Conservation (phyloP, 768 basidiomycete genomes). For the Tulasnella sp. region DNA sequence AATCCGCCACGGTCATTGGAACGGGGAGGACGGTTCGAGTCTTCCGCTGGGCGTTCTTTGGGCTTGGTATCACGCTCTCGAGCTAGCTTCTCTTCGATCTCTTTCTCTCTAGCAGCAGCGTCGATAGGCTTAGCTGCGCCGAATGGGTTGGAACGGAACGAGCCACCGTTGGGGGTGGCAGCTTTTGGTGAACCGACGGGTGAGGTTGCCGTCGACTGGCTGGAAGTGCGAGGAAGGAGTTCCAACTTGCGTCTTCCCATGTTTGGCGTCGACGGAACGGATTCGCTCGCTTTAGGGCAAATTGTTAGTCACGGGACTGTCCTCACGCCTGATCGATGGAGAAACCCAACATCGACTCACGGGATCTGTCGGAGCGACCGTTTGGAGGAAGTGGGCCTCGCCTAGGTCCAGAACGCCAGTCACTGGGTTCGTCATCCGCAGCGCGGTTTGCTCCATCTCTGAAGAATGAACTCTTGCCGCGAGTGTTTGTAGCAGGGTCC, state of each 20-base stretch:
- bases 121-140: slow-evolving; percentile 90
- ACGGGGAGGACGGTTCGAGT: background rate
- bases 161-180: slow-evolving; percentile 51
- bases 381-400: slow-evolving; percentile 21
- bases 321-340: slow-evolving; percentile 31
- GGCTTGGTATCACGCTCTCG: slow-evolving; percentile 53
- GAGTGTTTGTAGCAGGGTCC: slow-evolving; percentile 39
- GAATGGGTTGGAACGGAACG: slow-evolving; percentile 72
- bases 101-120: slow-evolving; percentile 72
- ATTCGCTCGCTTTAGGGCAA: slow-evolving; percentile 57
- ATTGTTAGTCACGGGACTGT: slow-evolving; percentile 30
- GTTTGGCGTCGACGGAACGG: slow-evolving; percentile 83
- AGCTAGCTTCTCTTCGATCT: slow-evolving; percentile 70
- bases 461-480: slow-evolving; percentile 28
- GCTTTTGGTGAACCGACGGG: slow-evolving; percentile 82
- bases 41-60: background rate
- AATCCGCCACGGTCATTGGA: slow-evolving; percentile 15
- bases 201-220: slow-evolving; percentile 67
- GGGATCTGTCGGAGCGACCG: slow-evolving; percentile 49
- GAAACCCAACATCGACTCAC: slow-evolving; percentile 51
- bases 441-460: slow-evolving; percentile 42
- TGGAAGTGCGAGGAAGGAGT: slow-evolving; percentile 76
- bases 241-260: slow-evolving; percentile 79
- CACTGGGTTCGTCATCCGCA: slow-evolving; percentile 43
- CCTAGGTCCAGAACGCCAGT: slow-evolving; percentile 65